Evolutionary conservation across 2,329 filamentous ascomycete species (phyloP), one percentile per base, ranked within the genome.

Genomic region (Aspergillus pseudoviridinutans): DNA sequence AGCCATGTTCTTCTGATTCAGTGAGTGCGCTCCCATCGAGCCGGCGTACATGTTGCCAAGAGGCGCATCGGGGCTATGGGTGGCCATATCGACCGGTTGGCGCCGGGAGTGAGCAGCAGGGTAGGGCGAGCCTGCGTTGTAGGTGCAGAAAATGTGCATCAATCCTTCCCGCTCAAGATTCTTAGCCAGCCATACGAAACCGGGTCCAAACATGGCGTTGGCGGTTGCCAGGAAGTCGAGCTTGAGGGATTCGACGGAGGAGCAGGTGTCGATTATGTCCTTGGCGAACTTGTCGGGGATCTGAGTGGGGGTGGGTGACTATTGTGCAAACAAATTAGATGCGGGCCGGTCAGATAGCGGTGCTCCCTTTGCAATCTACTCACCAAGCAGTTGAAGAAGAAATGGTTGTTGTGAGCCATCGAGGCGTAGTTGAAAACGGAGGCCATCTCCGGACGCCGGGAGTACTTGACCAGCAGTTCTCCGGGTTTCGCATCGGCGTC

Each of bases 141-240:
- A 99, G 57, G 94, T 99, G 66, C 86, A 83, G 58, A 99, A 82
- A 69, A 99, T 84, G 68, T 87, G 86, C 68, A 80, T 74, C 54
- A 76, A 82, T 32, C 79, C 75, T 25, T 79, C 70, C 56, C 73
- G 71, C 54, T 77, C 76, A 22, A 74, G 69, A 63, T 72, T 71
- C 76, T 85, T 85, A 69, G 97, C 90, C 60, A 99, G 87, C 94
- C 94, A 99, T 71, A 97, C 89, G 78, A 95, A 97, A 63, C 94
- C 94, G 0, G 93, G 92, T 55, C 93, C 94, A 79, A 99, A 97
- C 92, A 97, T 97, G 78, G 87, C 84, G 64, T 85, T 82, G 58
- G 93, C 93, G 44, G 89, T 95, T 63, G 87, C 80, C 69, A 94
- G 76, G 76, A 99, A 87, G 72, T 94, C 90, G 66, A 82, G 82